phyloP scores from a whole-genome alignment of 495 filamentous ascomycete species.

The Neurospora sp. region DNA sequence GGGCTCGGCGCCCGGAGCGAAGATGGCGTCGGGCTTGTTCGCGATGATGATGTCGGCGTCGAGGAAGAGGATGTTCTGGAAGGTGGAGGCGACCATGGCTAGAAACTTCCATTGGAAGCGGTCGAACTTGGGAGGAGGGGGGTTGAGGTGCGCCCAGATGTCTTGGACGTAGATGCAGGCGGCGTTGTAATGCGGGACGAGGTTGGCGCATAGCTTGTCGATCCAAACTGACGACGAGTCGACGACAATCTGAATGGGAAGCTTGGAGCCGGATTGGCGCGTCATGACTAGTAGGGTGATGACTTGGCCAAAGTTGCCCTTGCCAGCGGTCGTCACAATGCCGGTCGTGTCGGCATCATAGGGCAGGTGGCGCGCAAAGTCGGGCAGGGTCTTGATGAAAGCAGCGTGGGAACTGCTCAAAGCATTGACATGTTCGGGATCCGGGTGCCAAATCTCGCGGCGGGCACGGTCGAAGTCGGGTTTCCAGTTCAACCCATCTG shows the following conservation, averaged over 20 bases:
- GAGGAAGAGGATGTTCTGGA: constrained; percentile 52
- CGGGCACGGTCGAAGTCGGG: constrained; percentile 2
- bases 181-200: constrained; percentile 42
- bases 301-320: constrained; percentile 17
- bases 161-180: constrained; percentile 31
- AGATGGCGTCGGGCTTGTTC: constrained; percentile 39
- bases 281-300: constrained; percentile 48
- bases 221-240: constrained; percentile 41
- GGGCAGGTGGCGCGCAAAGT: constrained; percentile 27
- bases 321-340: constrained; percentile 37
- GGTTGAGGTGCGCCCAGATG: neutral
- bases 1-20: constrained; percentile 33
- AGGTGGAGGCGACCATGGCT: constrained; percentile 49
- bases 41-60: constrained; percentile 50
- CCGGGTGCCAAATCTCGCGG: neutral
- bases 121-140: constrained; percentile 2
- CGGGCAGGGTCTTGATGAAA: constrained; percentile 30
- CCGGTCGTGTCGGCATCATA: constrained; percentile 40
- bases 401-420: constrained; percentile 24
- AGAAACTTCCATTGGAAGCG: constrained; percentile 53
- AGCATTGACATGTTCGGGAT: neutral
- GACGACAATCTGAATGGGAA: constrained; percentile 52
- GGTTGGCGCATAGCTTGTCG: constrained; percentile 38
- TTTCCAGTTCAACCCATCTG: constrained; percentile 1
- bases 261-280: constrained; percentile 41